A percentile compares a stretch with the other conserved stretches of the same genome.
Evolutionary conservation across 306 rosid genomes (phyloP).

Genomic region (Boehmeria nivea): DNA sequence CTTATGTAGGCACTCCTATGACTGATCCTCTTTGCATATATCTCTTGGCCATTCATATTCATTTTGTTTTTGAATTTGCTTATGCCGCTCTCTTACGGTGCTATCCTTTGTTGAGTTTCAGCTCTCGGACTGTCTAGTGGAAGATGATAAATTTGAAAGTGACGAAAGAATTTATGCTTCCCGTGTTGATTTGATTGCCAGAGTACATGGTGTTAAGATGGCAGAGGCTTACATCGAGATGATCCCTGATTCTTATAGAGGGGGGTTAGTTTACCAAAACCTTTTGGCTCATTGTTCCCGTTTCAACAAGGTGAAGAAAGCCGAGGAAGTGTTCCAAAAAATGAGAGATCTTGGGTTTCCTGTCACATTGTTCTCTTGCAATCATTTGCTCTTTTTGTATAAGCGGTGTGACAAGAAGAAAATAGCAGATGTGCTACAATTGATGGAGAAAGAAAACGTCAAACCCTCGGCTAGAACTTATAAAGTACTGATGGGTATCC

Average conservation of each 20-base stretch:
- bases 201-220: conserved; percentile 41
- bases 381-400: conserved; percentile 75
- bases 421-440: conserved; percentile 63
- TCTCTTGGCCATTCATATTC: too few species aligned
- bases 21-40: too few species aligned
- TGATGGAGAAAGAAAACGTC: conserved; percentile 78
- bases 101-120: conserved; percentile 29
- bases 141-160: conserved; percentile 33
- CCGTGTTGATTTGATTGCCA: conserved; percentile 70
- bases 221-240: conserved; percentile 58
- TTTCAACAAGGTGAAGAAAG: conserved; percentile 42
- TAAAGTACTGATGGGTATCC: conserved; percentile 48
- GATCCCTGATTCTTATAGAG: conserved; percentile 68
- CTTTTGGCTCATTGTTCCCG: conserved; percentile 49
- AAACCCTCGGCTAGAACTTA: conserved; percentile 59
- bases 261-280: conserved; percentile 64
- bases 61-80: too few species aligned
- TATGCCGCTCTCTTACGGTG: too few species aligned
- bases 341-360: conserved; percentile 71
- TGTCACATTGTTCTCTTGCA: conserved; percentile 53
- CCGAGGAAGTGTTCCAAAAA: conserved; percentile 66
- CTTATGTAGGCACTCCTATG: too few species aligned
- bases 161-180: conserved; percentile 66
- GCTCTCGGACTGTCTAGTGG: conserved; percentile 74
- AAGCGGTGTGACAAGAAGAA: conserved; percentile 63